Base-by-base conservation (phyloP, 164 flowering plant species). In the Taxillus chinensis region DNA sequence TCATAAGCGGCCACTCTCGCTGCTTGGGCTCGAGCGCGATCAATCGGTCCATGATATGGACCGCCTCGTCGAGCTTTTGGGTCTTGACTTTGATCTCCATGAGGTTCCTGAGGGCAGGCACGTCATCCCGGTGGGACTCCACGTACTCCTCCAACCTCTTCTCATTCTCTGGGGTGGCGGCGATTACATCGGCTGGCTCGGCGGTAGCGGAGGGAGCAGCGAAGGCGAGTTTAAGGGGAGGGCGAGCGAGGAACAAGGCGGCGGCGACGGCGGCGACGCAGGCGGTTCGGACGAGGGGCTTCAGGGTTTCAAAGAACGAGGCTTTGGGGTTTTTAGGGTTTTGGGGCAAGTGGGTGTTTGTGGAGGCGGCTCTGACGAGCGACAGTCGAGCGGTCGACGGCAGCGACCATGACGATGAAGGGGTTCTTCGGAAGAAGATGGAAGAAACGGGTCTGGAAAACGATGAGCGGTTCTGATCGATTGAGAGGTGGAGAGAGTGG, bases 81-180 rank as follows among this genome's bases (percentile, higher is more conserved):
- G 61, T 51, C 72, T 82, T 83, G 57, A 92, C 70, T 51, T 75
- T 80, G n/a, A 70, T 68, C 75, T 90, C 96, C 92, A 88, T 76
- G 17, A 88, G 73, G 6, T 73, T 68, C 54, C 71, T 76, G 8
- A 92, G 75, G 6, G 78, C 75, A 9, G 70, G 67, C 15, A 76
- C 73, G 14, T 90, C 95, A 9, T 80, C 62, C 0, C 85, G 83
- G 65, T 75, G 58, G 7, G 76, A 64, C 3, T 62, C 50, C 53
- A 80, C 13, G n/a, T 71, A 65, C 77, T 86, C 83, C 46, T 86
- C 88, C 0, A 87, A 49, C 57, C 41, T 39, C 45, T 64, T 73
- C 67, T 84, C 95, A 48, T 67, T 80, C 0, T 74, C 72, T 4
- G 78, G 51, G 13, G 68, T 54, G 5, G 65, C 49, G 39, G 57